Conservation (phyloP, 371 early-diverging fungal species). For the Gilbertella persicaria region DNA sequence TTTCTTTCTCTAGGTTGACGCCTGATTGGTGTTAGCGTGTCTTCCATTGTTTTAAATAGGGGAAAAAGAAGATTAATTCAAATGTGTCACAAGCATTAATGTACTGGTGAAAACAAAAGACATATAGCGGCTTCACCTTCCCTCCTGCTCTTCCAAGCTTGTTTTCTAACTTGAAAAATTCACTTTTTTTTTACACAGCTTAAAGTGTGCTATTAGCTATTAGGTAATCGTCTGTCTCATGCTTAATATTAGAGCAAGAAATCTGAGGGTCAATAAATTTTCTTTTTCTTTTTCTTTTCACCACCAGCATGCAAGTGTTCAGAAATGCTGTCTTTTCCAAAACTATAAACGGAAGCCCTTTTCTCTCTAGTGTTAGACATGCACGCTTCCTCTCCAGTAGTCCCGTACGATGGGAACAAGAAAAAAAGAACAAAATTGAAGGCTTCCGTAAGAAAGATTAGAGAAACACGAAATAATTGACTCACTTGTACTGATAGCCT, state of each 20-base stretch:
- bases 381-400: conserved; percentile 1
- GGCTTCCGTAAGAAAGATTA: conserved; percentile 29
- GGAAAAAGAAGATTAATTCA: neutral
- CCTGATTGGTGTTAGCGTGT: neutral
- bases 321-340: neutral
- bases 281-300: neutral
- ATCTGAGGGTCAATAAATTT: too few relatives aligned
- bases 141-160: too few relatives aligned
- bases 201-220: too few relatives aligned
- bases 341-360: neutral
- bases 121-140: too few relatives aligned
- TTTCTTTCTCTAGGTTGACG: conserved; percentile 28
- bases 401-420: neutral
- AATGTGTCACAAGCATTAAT: neutral
- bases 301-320: neutral
- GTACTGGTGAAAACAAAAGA: neutral
- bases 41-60: conserved; percentile 3
- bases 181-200: too few relatives aligned
- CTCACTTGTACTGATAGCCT: conserved; percentile 36
- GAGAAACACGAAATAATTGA: too few relatives aligned
- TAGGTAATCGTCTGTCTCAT: too few relatives aligned
- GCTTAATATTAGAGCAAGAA: too few relatives aligned
- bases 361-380: neutral
- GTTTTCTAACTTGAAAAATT: too few relatives aligned
- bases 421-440: conserved; percentile 8